A percentile compares a stretch with the other conserved stretches of the same genome.
Conservation (phyloP, 2,329 filamentous ascomycete genomes). For the Fusarium piperis region DNA sequence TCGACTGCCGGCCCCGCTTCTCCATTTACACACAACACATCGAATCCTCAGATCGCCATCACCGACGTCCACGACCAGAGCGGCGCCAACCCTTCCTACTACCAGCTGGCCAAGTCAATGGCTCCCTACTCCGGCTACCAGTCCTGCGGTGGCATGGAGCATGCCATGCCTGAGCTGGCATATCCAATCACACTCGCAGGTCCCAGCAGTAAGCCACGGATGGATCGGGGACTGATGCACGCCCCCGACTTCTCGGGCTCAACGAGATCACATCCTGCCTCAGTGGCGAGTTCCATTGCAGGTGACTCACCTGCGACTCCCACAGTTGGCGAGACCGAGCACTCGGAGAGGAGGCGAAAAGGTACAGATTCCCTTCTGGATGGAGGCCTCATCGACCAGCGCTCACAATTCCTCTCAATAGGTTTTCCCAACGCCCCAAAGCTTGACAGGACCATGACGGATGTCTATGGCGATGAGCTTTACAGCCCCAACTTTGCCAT, state of each 20-base stretch:
- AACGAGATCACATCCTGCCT: constrained; percentile 60
- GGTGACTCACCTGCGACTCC: constrained; percentile 70
- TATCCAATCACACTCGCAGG: constrained; percentile 54
- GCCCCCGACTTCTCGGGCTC: constrained; percentile 56
- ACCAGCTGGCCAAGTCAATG: constrained; percentile 59
- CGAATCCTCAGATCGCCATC: constrained; percentile 68
- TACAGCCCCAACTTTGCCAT: constrained; percentile 77
- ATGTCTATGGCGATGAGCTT: constrained; percentile 84
- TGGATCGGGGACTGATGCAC: constrained; percentile 56
- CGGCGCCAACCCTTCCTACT: constrained; percentile 51
- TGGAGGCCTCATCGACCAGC: constrained; percentile 12
- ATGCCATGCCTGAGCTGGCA: constrained; percentile 50
- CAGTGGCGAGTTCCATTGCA: constrained; percentile 66
- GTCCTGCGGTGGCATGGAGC: constrained; percentile 46
- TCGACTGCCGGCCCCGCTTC: constrained; percentile 67
- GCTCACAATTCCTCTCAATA: constrained; percentile 69
- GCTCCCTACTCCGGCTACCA: constrained; percentile 56
- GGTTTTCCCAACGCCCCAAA: constrained; percentile 72
- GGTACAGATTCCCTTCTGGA: constrained; percentile 54
- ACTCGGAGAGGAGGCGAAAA: constrained; percentile 61
- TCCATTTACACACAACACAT: constrained; percentile 63
- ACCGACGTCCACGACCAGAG: constrained; percentile 58
- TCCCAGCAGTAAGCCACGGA: constrained; percentile 48
- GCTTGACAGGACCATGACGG: constrained; percentile 86
- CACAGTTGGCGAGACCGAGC: constrained; percentile 59